These are phyloP conservation scores for Hirschfeldia incana DNA, from an alignment of 345 rosid species.

Conservation along the genomic window DNA sequence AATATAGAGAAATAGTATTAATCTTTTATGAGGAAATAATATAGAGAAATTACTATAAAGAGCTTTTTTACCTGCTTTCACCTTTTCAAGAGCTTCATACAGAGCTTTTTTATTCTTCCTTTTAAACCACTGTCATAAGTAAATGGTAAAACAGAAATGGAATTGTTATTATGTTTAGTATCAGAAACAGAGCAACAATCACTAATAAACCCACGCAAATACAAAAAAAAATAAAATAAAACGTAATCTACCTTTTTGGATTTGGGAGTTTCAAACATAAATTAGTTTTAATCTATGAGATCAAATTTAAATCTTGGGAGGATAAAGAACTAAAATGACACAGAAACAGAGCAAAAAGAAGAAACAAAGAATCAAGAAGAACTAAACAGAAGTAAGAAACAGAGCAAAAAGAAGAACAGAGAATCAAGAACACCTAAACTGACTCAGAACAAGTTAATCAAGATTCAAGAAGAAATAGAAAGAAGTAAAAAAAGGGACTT, in stretches of 20 bases:
- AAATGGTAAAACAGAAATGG: background rate
- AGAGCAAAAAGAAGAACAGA: background rate
- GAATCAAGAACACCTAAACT: background rate
- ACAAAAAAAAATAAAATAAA: background rate
- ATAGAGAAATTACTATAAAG: background rate
- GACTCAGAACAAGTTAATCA: background rate
- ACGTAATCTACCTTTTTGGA: background rate
- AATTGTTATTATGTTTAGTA: background rate
- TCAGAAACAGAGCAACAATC: constrained; percentile 10
- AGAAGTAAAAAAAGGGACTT: constrained; percentile 1
- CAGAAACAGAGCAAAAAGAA: background rate
- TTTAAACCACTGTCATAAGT: constrained; percentile 60
- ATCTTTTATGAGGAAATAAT: background rate
- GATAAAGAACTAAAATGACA: background rate
- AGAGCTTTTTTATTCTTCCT: constrained; percentile 66
- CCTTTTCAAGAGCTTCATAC: constrained; percentile 84
- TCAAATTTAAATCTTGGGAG: background rate
- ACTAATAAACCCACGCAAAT: background rate
- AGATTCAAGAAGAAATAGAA: background rate
- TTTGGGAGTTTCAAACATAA: background rate
- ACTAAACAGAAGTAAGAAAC: background rate
- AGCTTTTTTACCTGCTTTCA: constrained; percentile 65
- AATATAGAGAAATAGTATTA: background rate
- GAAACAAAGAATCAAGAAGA: background rate
- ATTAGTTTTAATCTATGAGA: background rate